These are phyloP conservation scores for Stagonosporopsis tanaceti DNA, from an alignment of 2,329 filamentous ascomycete genomes.

Conservation along the genomic window DNA sequence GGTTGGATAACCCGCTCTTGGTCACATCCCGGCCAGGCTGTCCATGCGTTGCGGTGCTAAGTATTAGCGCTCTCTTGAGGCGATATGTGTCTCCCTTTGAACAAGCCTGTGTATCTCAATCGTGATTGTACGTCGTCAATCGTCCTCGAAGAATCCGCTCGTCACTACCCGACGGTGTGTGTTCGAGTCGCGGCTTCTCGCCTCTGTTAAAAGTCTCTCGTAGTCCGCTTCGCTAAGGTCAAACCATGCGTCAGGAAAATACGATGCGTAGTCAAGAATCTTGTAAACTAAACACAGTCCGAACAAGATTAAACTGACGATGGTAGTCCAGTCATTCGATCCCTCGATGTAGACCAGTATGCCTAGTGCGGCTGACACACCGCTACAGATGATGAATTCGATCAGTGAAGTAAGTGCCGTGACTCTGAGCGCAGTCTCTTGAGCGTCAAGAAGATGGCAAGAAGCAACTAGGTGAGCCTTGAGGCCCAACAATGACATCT, in stretches of 20 bases:
- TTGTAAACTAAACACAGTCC: background rate
- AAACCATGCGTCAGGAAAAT: conserved; percentile 3
- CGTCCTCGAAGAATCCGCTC: background rate
- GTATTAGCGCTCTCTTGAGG: background rate
- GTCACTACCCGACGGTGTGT: background rate
- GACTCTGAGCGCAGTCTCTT: conserved; percentile 2
- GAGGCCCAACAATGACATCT: background rate
- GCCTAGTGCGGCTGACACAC: conserved; percentile 4
- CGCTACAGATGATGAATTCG: conserved; percentile 1
- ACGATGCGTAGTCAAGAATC: background rate
- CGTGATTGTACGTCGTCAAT: background rate
- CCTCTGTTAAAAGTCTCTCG: conserved; percentile 2
- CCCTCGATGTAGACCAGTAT: conserved; percentile 10
- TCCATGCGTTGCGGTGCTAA: background rate
- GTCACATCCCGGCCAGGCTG: background rate
- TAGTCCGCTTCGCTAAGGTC: conserved; percentile 8
- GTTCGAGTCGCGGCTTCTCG: background rate
- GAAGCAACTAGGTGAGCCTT: conserved; percentile 8
- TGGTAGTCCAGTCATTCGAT: conserved; percentile 2
- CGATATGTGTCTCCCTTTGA: too few relatives aligned
- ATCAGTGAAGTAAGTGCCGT: conserved; percentile 9
- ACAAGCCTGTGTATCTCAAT: too few relatives aligned
- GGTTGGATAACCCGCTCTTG: background rate
- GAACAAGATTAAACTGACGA: conserved; percentile 4
- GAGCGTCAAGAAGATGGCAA: conserved; percentile 1